phyloP scores from a whole-genome alignment of 495 filamentous ascomycete species.

The Lasiosphaeria miniovina region DNA sequence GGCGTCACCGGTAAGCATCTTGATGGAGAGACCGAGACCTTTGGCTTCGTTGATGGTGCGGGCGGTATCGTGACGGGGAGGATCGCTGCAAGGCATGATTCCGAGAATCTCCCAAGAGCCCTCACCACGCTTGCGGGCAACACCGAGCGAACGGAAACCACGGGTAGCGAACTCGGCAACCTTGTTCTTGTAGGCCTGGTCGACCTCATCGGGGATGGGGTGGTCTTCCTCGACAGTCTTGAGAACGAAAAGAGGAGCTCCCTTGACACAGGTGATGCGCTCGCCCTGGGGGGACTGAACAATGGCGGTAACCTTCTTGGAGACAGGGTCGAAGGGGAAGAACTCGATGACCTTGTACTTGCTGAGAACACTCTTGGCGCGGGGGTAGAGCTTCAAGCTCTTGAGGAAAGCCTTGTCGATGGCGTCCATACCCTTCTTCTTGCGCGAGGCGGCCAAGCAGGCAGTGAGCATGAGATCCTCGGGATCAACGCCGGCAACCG shows the following conservation, averaged over 20 bases:
- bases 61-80: slow-evolving; percentile 86
- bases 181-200: slow-evolving; percentile 81
- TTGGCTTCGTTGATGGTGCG: slow-evolving; percentile 89
- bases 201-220: slow-evolving; percentile 66
- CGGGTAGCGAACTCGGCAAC: slow-evolving; percentile 86
- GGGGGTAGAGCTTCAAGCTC: slow-evolving; percentile 72
- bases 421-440: slow-evolving; percentile 92
- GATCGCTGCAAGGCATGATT: slow-evolving; percentile 91
- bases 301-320: slow-evolving; percentile 85
- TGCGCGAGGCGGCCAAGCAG: slow-evolving; percentile 85
- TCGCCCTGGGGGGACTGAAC: slow-evolving; percentile 80
- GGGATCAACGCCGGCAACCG: slow-evolving; percentile 70
- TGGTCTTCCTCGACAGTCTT: slow-evolving; percentile 81
- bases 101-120: slow-evolving; percentile 85
- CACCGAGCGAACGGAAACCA: slow-evolving; percentile 89
- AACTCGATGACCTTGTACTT: slow-evolving; percentile 80
- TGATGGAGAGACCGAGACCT: slow-evolving; percentile 81
- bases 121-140: slow-evolving; percentile 79
- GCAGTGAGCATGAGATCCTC: slow-evolving; percentile 89
- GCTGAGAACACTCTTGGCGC: slow-evolving; percentile 68
- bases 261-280: slow-evolving; percentile 84
- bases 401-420: slow-evolving; percentile 95
- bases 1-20: slow-evolving; percentile 96
- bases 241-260: slow-evolving; percentile 80
- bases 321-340: slow-evolving; percentile 87